Percentiles rank a stretch among this genome's conserved stretches.
phyloP scores from a whole-genome alignment of 257 asterid genomes.

The Plectranthus barbatus region DNA sequence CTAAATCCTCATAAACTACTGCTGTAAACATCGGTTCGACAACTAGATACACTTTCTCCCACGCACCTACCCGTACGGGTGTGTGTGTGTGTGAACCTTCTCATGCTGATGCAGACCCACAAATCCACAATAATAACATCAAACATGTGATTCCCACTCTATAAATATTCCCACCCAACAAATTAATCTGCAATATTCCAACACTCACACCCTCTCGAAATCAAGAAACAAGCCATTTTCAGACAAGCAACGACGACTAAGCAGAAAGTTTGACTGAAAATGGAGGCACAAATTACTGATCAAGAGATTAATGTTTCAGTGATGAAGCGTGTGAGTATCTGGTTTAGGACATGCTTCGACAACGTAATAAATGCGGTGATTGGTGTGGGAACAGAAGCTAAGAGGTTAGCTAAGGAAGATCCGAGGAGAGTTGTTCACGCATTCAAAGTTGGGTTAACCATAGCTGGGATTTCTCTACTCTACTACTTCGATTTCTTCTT shows the following conservation, averaged over 20 bases:
- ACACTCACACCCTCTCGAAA: background rate
- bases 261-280: background rate
- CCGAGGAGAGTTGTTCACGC: conserved; percentile 28
- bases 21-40: conserved; percentile 9
- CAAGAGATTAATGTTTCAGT: background rate
- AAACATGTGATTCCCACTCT: background rate
- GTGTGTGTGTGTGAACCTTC: conserved; percentile 16
- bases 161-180: background rate
- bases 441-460: conserved; percentile 30
- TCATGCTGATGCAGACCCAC: too few relatives aligned
- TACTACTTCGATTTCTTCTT: conserved; percentile 34
- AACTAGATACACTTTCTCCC: background rate
- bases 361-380: background rate
- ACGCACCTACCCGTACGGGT: background rate
- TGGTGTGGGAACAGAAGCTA: background rate
- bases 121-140: background rate
- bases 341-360: conserved; percentile 4
- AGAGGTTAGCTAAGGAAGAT: conserved; percentile 19
- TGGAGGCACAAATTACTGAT: conserved; percentile 26
- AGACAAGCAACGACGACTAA: background rate
- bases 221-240: background rate
- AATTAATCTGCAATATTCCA: background rate
- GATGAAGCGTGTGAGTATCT: background rate
- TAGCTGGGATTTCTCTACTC: conserved; percentile 22
- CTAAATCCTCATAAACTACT: background rate